Evolutionary conservation across 2,329 filamentous ascomycete species (phyloP).

Genomic region (Corniculantispora saksenae): DNA sequence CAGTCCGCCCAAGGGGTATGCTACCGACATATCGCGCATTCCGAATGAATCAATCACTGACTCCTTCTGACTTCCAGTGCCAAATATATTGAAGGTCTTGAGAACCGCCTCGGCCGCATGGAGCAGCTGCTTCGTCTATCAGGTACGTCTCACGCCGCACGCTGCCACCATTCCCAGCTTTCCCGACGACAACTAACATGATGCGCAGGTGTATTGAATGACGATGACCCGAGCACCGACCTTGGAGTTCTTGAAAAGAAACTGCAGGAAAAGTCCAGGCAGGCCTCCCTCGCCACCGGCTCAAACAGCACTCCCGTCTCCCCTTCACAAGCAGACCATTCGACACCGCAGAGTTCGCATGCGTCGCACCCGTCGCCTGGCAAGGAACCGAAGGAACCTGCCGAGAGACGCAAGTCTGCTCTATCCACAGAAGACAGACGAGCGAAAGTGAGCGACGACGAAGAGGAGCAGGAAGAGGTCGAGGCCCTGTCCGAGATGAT

Average conservation of each 20-base stretch:
- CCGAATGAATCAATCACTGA: conserved; percentile 21
- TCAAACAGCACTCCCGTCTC: conserved; percentile 50
- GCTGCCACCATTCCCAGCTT: neutral
- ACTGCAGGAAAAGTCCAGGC: conserved; percentile 59
- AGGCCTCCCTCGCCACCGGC: conserved; percentile 46
- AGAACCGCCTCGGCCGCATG: conserved; percentile 94
- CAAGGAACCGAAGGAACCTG: conserved; percentile 44
- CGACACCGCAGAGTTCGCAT: conserved; percentile 53
- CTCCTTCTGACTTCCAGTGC: conserved; percentile 56
- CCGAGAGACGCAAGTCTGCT: conserved; percentile 32
- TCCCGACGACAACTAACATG: neutral
- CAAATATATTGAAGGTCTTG: conserved; percentile 95
- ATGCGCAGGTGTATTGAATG: conserved; percentile 68
- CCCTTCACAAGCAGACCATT: conserved; percentile 49
- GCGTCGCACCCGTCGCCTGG: too few relatives aligned
- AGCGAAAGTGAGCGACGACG: conserved; percentile 29
- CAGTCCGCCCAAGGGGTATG: conserved; percentile 91
- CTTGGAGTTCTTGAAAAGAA: conserved; percentile 84
- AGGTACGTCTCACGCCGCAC: conserved; percentile 45
- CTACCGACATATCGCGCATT: neutral
- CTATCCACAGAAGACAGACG: conserved; percentile 25
- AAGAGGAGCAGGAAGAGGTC: conserved; percentile 56
- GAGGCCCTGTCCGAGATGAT: conserved; percentile 96
- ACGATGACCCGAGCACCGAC: conserved; percentile 85
- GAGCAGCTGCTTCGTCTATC: conserved; percentile 86